Evolutionary conservation across 2,329 filamentous ascomycete genomes (phyloP).

Genomic region (Aureobasidium uvarum): DNA sequence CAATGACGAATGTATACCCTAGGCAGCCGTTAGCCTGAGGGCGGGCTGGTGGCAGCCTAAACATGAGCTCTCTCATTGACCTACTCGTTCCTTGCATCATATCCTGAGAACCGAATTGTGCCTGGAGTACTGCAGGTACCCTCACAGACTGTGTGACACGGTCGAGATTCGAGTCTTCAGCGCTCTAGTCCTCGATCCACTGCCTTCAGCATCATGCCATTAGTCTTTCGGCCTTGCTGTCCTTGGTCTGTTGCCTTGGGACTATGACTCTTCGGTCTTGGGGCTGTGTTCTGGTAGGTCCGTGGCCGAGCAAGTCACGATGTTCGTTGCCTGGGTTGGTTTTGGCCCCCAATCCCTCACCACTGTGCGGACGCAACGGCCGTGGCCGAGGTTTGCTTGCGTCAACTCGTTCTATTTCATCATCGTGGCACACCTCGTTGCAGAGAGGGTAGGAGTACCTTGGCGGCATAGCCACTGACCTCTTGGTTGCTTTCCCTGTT

Average conservation of each 20-base stretch:
- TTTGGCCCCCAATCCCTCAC: background rate
- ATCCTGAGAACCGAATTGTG: background rate
- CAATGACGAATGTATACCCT: background rate
- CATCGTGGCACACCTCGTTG: constrained; percentile 15
- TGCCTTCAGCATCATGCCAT: background rate
- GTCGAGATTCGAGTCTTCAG: constrained; percentile 1
- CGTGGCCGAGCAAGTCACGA: constrained; percentile 21
- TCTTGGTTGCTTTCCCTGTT: background rate
- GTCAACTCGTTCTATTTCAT: constrained; percentile 2
- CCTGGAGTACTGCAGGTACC: constrained; percentile 25
- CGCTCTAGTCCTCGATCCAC: background rate
- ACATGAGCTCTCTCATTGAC: background rate
- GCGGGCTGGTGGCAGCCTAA: constrained; percentile 17
- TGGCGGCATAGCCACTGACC: constrained; percentile 11
- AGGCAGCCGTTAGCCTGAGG: constrained; percentile 20
- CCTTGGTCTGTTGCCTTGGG: background rate
- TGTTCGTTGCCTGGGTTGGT: constrained; percentile 11
- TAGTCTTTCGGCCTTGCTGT: background rate
- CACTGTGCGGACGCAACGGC: constrained; percentile 9
- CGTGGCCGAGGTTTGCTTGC: constrained; percentile 19
- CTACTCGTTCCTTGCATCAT: constrained; percentile 21
- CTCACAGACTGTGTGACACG: background rate
- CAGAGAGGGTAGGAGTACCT: background rate
- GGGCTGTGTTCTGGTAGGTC: constrained; percentile 25
- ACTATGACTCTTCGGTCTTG: constrained; percentile 17